phyloP scores from a whole-genome alignment of 1,284 basidiomycete species.

The Ganoderma multipileum region DNA sequence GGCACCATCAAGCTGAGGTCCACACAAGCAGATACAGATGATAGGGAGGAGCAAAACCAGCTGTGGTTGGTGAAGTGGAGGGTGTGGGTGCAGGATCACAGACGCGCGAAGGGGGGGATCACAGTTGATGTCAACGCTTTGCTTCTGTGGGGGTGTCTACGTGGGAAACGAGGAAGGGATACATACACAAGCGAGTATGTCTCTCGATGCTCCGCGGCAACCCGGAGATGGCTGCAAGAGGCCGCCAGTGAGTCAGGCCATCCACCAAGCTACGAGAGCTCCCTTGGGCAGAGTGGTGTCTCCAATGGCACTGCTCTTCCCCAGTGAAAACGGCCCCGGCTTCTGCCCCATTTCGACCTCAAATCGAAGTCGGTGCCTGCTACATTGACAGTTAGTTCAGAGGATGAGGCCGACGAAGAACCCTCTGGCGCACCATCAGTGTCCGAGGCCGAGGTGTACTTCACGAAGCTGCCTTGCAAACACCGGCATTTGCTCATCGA shows the following conservation, averaged over 20 bases:
- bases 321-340: constrained; percentile 79
- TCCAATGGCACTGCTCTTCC: constrained; percentile 43
- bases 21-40: no score
- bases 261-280: constrained; percentile 57
- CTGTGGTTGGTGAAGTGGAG: no score
- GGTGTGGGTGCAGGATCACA: no score
- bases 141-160: no score
- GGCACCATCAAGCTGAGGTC: no score
- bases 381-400: constrained; percentile 58
- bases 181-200: no score
- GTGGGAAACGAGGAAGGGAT: no score
- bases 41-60: no score
- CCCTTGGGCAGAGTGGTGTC: constrained; percentile 44
- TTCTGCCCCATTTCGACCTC: constrained; percentile 61
- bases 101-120: no score
- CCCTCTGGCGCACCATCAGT: constrained; percentile 49
- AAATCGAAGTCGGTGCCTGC: constrained; percentile 56
- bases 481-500: constrained; percentile 76
- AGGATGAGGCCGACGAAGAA: constrained; percentile 58
- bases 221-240: constrained; percentile 56
- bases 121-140: no score
- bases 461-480: constrained; percentile 70
- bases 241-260: constrained; percentile 58
- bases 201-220: constrained; percentile 78
- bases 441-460: constrained; percentile 87